Base-by-base conservation (phyloP, 805 yeast species). In the Sugiyamaella smithiae region DNA sequence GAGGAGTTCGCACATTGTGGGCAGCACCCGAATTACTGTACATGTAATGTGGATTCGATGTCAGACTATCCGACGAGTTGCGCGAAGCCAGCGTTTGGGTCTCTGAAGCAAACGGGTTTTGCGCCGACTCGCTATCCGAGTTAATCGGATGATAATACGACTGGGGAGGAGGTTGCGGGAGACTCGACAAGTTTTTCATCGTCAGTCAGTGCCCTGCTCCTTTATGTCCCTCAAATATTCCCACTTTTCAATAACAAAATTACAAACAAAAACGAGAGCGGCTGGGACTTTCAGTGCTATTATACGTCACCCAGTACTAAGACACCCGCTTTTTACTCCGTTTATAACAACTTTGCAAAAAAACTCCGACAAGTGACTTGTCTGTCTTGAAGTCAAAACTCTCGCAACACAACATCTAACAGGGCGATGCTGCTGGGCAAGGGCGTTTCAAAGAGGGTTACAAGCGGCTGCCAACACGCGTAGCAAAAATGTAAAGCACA, bases 81-180 rank as follows among this genome's bases (percentile, higher is more conserved):
- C 37, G 43, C n/a, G 59, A 56, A 12, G 52, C 52, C 31, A 57
- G 38, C 3, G 59, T 53, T 11, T 57, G 59, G 12, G 60, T 52
- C 32, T 58, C 61, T 16, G 61, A 57, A 5, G 56, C 63, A 43
- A 63, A 63, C 25, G 67, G 67, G 53, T 63, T 63, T 46, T 46
- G 49, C 3, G 56, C 55, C 14, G 51, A 41, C 23, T 44, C 43
- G 11, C 43, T 33, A 19, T 40, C 43, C 20, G 43, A 26, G n/a
- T 19, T 26, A 12, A 40, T 25, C 49, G 45, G 25, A 14, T 44
- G 45, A 28, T 32, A 42, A 14, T 42, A 31, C 37, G 38, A 42
- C 9, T 40, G 43, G 14, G 43, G 32, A 12, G 43, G 43, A n/a
- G 43, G 43, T 33, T 26, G 28, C 22, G 43, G 43, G 33, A 40